Conservation (phyloP, 306 rosid species). For the Geum urbanum region DNA sequence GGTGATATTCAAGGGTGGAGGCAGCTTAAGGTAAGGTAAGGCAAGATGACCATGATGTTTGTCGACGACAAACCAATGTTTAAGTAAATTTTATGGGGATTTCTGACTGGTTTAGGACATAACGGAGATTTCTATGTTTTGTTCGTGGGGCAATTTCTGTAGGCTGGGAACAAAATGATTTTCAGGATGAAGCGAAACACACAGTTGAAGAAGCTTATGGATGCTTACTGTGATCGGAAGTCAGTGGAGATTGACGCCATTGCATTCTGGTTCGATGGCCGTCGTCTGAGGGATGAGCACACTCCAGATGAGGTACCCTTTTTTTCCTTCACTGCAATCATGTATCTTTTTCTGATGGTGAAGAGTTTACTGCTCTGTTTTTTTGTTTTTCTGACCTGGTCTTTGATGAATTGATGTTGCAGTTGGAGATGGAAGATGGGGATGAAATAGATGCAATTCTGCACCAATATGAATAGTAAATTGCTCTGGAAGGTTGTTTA, state of each 20-base stretch:
- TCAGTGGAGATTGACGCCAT: constrained; percentile 64
- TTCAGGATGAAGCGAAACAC: constrained; percentile 80
- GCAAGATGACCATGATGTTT: too few relatives aligned
- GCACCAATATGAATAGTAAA: constrained; percentile 60
- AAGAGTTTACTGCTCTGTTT: background rate
- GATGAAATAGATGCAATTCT: constrained; percentile 84
- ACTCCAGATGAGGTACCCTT: constrained; percentile 67
- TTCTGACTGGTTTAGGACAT: background rate
- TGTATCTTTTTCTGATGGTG: background rate
- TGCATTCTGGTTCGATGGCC: constrained; percentile 77
- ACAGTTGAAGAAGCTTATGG: constrained; percentile 68
- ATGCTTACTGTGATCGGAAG: constrained; percentile 68
- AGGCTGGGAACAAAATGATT: constrained; percentile 81
- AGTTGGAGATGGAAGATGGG: constrained; percentile 91
- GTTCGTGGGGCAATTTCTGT: background rate
- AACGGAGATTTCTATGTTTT: background rate
- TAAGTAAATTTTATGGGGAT: background rate
- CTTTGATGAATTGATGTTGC: constrained; percentile 24
- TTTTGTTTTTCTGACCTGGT: background rate
- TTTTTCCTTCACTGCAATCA: too few relatives aligned
- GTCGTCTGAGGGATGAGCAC: constrained; percentile 68
- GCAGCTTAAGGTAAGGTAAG: too few relatives aligned
- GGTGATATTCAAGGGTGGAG: background rate
- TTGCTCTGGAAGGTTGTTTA: background rate
- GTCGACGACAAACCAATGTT: background rate